Base-by-base conservation (phyloP, 805 yeast genomes). In the Barnettozyma sucrosica region DNA sequence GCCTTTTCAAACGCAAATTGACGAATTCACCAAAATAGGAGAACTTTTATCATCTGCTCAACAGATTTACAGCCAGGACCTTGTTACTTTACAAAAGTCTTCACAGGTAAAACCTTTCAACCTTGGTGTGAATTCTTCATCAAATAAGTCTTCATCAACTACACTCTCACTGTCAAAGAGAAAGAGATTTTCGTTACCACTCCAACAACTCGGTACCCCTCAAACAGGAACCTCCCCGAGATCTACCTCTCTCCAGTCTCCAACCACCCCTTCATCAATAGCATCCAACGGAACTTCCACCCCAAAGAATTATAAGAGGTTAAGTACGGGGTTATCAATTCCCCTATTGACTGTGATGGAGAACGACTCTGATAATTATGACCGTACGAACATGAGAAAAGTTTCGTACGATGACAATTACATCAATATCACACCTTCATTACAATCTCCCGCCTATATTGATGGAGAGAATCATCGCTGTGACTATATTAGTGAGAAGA, bases 341-440 rank as follows among this genome's bases (percentile, higher is more conserved):
- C 55, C 66, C 11, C 45, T 64, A 20, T 41, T 64, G 24, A 64
- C 65, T 1, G 64, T 64, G 6, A 36, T 57, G 20, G 67, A 63
- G 32, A 56, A 51, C 23, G 46, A 54, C 7, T 30, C 33, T 24
- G 34, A 19, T 23, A 9, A 14, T n/a, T 14, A 26, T 36, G 50
- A 47, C 9, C 13, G n/a, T 14, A 33, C 36, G 5, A 5, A 30
- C 2, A 44, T 44, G 20, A 46, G 52, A 37, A 37, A 47, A 2
- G 54, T 55, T 10, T 51, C 58, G 16, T 55, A 56, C 43, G 59
- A 58, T 51, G 57, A 53, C 36, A 56, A 53, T 21, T 56, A 57
- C 44, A 20, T 51, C 10, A 51, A 52, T 11, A 50, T 41, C 8
- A 41, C 51, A 16, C 51, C 54, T 7, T 13, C 43, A 1, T 26